phyloP scores from a whole-genome alignment of 306 rosid genomes.

The Citrullus mucosospermus region DNA sequence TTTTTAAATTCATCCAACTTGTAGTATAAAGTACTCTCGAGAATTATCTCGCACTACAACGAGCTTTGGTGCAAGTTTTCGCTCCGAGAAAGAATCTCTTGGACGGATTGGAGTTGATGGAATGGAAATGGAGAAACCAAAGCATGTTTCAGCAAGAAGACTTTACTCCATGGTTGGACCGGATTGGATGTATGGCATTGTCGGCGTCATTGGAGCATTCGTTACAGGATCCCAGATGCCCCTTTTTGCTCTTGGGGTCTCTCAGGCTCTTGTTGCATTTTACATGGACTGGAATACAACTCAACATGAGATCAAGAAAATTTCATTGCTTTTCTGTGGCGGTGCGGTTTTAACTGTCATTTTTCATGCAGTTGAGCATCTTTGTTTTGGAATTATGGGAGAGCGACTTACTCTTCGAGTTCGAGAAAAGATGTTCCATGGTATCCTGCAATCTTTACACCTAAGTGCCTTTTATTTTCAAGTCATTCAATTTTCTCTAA shows the following conservation, averaged over 20 bases:
- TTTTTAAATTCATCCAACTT: background rate
- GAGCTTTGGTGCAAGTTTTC: conserved; percentile 76
- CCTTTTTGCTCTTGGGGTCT: conserved; percentile 82
- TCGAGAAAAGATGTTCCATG: conserved; percentile 77
- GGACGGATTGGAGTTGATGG: conserved; percentile 47
- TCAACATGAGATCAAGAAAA: conserved; percentile 49
- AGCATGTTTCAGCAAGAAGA: conserved; percentile 39
- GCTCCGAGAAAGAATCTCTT: conserved; percentile 76
- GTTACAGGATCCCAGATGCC: conserved; percentile 97
- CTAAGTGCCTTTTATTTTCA: background rate
- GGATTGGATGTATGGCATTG: conserved; percentile 73
- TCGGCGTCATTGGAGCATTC: conserved; percentile 66
- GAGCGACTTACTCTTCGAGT: conserved; percentile 91
- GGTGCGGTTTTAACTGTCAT: conserved; percentile 55
- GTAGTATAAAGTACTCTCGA: conserved; percentile 51
- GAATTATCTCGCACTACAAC: conserved; percentile 56
- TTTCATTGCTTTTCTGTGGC: conserved; percentile 61
- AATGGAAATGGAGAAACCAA: conserved; percentile 31
- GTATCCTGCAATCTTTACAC: conserved; percentile 18
- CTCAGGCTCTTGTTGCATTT: conserved; percentile 87
- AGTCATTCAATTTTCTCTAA: background rate
- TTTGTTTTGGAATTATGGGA: conserved; percentile 86
- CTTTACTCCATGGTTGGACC: conserved; percentile 80
- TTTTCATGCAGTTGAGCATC: conserved; percentile 76
- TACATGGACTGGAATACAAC: conserved; percentile 97